Conservation (phyloP, 768 basidiomycete genomes). For the Pulveroboletus ravenelii region DNA sequence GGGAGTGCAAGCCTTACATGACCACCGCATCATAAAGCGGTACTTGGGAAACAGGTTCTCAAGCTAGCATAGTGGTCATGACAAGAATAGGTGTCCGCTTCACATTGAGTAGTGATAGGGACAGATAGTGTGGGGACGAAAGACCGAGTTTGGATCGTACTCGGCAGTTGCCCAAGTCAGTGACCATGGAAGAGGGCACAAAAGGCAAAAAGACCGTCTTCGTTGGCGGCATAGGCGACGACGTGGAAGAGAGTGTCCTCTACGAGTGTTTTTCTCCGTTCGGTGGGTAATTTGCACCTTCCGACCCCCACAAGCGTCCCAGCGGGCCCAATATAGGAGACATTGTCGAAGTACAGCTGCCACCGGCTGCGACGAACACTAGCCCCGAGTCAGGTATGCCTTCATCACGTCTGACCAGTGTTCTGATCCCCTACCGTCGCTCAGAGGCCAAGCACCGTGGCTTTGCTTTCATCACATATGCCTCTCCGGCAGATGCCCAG, state of each 20-base stretch:
- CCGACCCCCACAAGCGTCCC: not conserved
- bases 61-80: not conserved
- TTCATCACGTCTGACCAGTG: not conserved
- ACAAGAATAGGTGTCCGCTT: not conserved
- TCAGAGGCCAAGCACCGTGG: slow-evolving; percentile 82
- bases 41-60: not conserved
- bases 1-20: not conserved
- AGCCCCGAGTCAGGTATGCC: slow-evolving; percentile 52
- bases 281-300: slow-evolving; percentile 45
- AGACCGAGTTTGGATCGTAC: slow-evolving; percentile 5
- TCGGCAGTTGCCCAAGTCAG: not conserved
- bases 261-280: slow-evolving; percentile 83
- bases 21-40: not conserved
- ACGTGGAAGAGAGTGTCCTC: slow-evolving; percentile 73
- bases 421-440: not conserved
- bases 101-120: not conserved
- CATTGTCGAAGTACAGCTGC: slow-evolving; percentile 87
- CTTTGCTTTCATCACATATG: slow-evolving; percentile 89
- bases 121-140: slow-evolving; percentile 8
- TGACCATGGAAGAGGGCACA: slow-evolving; percentile 71
- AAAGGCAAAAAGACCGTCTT: slow-evolving; percentile 85
- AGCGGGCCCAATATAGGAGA: slow-evolving; percentile 55
- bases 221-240: slow-evolving; percentile 77
- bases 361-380: slow-evolving; percentile 71
- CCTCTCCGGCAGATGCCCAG: slow-evolving; percentile 77